Evolutionary conservation across 2,329 filamentous ascomycete species (phyloP).

Genomic region (Microdochium bolleyi): DNA sequence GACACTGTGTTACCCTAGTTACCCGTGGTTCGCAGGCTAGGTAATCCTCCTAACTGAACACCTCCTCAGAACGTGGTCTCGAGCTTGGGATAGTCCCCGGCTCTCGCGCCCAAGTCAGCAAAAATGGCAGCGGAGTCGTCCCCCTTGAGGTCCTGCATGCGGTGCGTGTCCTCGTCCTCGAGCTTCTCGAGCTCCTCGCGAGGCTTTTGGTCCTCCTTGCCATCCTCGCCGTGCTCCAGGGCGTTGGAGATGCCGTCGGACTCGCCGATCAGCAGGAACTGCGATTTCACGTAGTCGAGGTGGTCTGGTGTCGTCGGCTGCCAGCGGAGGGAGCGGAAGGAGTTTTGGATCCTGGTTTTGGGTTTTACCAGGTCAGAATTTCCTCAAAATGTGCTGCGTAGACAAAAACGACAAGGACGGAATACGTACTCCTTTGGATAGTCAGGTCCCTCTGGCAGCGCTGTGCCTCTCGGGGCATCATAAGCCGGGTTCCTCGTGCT

Average conservation of each 20-base stretch:
- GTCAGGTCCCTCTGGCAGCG: conserved; percentile 55
- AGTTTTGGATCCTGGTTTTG: conserved; percentile 51
- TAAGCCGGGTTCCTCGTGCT: conserved; percentile 74
- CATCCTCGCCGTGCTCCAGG: conserved; percentile 45
- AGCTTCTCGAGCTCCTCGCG: conserved; percentile 67
- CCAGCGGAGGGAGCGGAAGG: conserved; percentile 70
- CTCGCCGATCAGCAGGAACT: conserved; percentile 74
- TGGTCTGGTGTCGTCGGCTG: conserved; percentile 64
- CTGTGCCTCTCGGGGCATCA: conserved; percentile 54
- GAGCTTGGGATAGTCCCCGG: conserved; percentile 57
- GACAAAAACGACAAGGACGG: not conserved
- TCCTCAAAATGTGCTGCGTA: not conserved
- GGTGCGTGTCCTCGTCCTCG: conserved; percentile 64
- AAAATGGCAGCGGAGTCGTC: conserved; percentile 39
- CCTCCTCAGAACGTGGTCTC: conserved; percentile 43
- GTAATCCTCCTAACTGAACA: too few species aligned
- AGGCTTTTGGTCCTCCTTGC: conserved; percentile 54
- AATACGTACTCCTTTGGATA: conserved; percentile 59
- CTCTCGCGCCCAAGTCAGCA: conserved; percentile 33
- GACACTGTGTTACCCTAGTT: too few species aligned
- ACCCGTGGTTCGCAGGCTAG: too few species aligned
- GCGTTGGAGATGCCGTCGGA: conserved; percentile 48
- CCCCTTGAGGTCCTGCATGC: conserved; percentile 45
- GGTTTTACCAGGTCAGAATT: too few species aligned
- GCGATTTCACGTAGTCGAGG: conserved; percentile 65